Conservation (phyloP, 1,284 basidiomycete genomes). For the Nidula niveotomentosa region DNA sequence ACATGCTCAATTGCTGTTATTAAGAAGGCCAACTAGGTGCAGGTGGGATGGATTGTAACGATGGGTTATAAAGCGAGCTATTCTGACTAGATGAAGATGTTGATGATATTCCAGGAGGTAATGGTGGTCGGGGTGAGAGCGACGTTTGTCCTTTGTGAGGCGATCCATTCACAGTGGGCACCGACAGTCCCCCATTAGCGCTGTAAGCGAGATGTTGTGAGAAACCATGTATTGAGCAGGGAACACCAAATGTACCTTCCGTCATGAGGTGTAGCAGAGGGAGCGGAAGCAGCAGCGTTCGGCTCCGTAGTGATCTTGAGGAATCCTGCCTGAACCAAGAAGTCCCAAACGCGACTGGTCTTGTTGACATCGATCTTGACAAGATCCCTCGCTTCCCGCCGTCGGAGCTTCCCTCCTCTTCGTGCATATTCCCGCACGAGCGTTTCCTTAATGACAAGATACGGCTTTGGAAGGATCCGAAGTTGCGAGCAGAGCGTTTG, state of each 20-base stretch:
- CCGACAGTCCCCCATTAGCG: no score
- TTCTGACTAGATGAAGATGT: constrained; percentile 31
- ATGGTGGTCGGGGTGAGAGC: constrained; percentile 23
- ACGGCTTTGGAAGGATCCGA: constrained; percentile 89
- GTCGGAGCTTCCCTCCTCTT: constrained; percentile 82
- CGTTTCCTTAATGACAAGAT: constrained; percentile 90
- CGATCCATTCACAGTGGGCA: constrained; percentile 27
- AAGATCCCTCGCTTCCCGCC: constrained; percentile 84
- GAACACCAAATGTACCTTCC: no score
- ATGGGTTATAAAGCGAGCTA: constrained; percentile 32
- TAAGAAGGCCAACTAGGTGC: neutral
- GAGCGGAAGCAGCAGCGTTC: constrained; percentile 18
- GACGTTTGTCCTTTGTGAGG: constrained; percentile 30
- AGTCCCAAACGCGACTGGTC: constrained; percentile 88
- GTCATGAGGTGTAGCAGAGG: no score
- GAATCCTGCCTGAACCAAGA: constrained; percentile 77
- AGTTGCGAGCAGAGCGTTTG: constrained; percentile 86
- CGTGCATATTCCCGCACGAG: constrained; percentile 89
- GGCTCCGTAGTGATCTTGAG: constrained; percentile 60
- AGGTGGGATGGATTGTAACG: constrained; percentile 24
- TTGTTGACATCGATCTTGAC: constrained; percentile 94
- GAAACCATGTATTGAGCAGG: no score
- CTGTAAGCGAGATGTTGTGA: no score
- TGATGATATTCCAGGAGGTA: constrained; percentile 25
- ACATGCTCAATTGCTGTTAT: no score